A percentile compares a stretch with the other conserved stretches of the same genome.
Conservation (phyloP, 2,329 filamentous ascomycete species). For the Pestalotiopsis sp. region DNA sequence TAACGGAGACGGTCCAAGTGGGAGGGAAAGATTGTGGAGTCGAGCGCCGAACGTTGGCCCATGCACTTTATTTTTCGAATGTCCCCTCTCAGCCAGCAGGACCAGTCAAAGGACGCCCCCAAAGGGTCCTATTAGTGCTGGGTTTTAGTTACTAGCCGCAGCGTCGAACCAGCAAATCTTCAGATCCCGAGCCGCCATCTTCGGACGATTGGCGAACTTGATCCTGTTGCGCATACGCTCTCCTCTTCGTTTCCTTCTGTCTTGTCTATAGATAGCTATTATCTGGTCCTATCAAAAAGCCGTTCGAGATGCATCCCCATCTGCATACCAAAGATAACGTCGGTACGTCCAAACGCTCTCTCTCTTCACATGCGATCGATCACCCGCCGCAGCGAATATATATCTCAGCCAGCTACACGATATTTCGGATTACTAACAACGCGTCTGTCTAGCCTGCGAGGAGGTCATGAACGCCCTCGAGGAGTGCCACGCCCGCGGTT, state of each 20-base stretch:
- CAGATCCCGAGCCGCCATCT: not conserved
- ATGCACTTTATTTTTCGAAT: not conserved
- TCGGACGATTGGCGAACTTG: not conserved
- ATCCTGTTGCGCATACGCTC: not conserved
- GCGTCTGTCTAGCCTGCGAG: slow-evolving; percentile 73
- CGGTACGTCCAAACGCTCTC: slow-evolving; percentile 55
- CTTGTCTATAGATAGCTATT: not conserved
- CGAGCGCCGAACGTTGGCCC: slow-evolving; percentile 2
- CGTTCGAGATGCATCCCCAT: slow-evolving; percentile 89
- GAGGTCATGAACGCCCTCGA: slow-evolving; percentile 93
- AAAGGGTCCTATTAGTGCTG: not conserved
- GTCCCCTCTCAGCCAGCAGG: no score
- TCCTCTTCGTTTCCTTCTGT: not conserved
- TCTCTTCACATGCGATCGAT: not conserved
- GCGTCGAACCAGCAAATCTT: slow-evolving; percentile 5
- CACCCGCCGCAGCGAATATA: not conserved
- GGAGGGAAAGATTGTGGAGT: slow-evolving; percentile 1
- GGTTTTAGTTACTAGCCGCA: not conserved
- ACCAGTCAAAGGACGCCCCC: not conserved
- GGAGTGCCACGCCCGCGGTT: slow-evolving; percentile 91
- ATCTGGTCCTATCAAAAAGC: not conserved
- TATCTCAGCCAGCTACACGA: no score
- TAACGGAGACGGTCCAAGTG: not conserved
- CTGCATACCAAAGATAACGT: slow-evolving; percentile 90
- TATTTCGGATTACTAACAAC: not conserved